Conservation (phyloP, 768 basidiomycete species). For the Leccinum rimulosum region DNA sequence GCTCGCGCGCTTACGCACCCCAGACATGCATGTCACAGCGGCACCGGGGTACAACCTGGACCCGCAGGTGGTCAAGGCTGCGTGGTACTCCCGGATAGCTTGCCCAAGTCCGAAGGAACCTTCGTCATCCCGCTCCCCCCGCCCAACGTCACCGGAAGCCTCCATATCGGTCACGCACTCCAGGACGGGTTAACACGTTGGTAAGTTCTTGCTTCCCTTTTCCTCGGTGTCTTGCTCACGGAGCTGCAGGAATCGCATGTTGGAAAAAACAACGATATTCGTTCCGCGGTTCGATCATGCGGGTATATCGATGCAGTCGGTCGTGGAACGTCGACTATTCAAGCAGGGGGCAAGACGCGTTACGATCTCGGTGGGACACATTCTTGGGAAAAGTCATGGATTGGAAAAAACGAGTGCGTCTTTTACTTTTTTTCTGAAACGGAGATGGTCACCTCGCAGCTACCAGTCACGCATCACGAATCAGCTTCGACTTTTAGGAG, state of each 20-base stretch:
- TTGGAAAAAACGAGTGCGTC: slow-evolving; percentile 88
- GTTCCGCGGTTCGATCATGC: slow-evolving; percentile 97
- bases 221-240: no score
- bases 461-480: slow-evolving; percentile 55
- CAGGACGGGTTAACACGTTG: slow-evolving; percentile 90
- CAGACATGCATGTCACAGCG: slow-evolving; percentile 66
- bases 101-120: slow-evolving; percentile 57
- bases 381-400: slow-evolving; percentile 85
- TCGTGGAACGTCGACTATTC: slow-evolving; percentile 92
- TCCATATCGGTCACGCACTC: slow-evolving; percentile 94
- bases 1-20: not conserved
- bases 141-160: slow-evolving; percentile 92
- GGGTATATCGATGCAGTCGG: slow-evolving; percentile 95
- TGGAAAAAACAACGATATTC: slow-evolving; percentile 85
- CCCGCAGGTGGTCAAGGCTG: slow-evolving; percentile 83
- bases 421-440: no score
- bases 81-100: slow-evolving; percentile 79
- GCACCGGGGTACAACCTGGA: slow-evolving; percentile 69
- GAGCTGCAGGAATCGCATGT: slow-evolving; percentile 74
- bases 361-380: slow-evolving; percentile 93
- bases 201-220: slow-evolving; percentile 38
- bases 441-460: slow-evolving; percentile 37
- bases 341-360: slow-evolving; percentile 76
- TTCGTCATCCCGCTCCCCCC: slow-evolving; percentile 84
- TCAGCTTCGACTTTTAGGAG: no score